These are phyloP conservation scores for Cladophialophora carrionii DNA, from an alignment of 2,329 filamentous ascomycete genomes.

Conservation along the genomic window DNA sequence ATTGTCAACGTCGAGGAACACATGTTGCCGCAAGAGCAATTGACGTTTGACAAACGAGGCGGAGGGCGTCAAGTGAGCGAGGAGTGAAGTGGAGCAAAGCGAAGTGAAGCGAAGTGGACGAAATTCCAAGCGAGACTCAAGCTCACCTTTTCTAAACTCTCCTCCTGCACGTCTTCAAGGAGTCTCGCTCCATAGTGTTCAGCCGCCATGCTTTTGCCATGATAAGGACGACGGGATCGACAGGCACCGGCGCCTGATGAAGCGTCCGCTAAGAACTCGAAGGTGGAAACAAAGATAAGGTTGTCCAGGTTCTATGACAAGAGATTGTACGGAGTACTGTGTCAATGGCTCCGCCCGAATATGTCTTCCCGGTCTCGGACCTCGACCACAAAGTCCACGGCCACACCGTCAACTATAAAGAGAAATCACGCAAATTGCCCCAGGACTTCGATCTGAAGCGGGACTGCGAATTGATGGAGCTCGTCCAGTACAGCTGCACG, in stretches of 20 bases:
- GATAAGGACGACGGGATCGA: slow-evolving; percentile 1
- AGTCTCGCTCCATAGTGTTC: slow-evolving; percentile 48
- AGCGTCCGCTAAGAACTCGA: background rate
- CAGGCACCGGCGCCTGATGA: slow-evolving; percentile 1
- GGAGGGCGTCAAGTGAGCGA: slow-evolving; percentile 1
- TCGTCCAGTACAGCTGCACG: slow-evolving; percentile 67
- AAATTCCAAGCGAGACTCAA: slow-evolving; percentile 16
- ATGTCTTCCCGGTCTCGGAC: slow-evolving; percentile 56
- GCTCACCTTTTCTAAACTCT: slow-evolving; percentile 56
- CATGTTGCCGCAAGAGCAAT: no score
- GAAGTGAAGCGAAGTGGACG: slow-evolving; percentile 15
- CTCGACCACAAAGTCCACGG: slow-evolving; percentile 58
- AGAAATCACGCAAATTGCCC: slow-evolving; percentile 56
- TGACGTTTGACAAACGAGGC: background rate
- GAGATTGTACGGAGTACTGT: background rate
- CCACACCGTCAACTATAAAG: slow-evolving; percentile 48
- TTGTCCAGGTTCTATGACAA: background rate
- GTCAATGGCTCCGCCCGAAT: slow-evolving; percentile 60
- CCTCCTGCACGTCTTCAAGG: slow-evolving; percentile 56
- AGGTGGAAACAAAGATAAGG: slow-evolving; percentile 4
- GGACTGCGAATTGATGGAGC: slow-evolving; percentile 59
- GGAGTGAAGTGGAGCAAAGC: slow-evolving; percentile 12
- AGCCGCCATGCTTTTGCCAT: slow-evolving; percentile 35
- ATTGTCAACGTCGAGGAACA: background rate
- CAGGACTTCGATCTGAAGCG: slow-evolving; percentile 56